Conservation (phyloP, 2,329 filamentous ascomycete genomes). For the Thelonectria olida region DNA sequence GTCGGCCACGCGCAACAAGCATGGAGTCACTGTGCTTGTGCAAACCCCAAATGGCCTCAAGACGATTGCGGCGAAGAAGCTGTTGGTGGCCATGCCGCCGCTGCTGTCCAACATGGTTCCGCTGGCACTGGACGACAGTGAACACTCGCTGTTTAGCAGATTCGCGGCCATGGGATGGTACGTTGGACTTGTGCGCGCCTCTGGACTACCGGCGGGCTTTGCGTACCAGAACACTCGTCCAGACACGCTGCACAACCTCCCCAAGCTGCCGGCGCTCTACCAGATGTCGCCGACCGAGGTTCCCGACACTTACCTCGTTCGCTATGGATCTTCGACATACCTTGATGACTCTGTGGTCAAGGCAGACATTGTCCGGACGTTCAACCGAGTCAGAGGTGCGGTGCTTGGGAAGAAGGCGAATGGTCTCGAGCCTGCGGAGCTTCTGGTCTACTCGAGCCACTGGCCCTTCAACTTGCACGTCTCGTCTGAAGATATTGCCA, state of each 20-base stretch:
- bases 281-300: conserved; percentile 29
- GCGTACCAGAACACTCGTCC: conserved; percentile 29
- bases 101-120: conserved; percentile 21
- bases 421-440: conserved; percentile 5
- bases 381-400: conserved; percentile 20
- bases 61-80: conserved; percentile 21
- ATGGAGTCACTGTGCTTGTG: conserved; percentile 16
- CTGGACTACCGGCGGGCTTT: conserved; percentile 21
- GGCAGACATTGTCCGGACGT: conserved; percentile 24
- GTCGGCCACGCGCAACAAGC: conserved; percentile 10
- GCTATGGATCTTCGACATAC: conserved; percentile 20
- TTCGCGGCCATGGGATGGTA: conserved; percentile 30
- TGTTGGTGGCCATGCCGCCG: conserved; percentile 24
- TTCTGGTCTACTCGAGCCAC: conserved; percentile 28
- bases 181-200: conserved; percentile 24
- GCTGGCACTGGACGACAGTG: conserved; percentile 15
- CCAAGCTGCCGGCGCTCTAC: conserved; percentile 25
- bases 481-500: conserved; percentile 13
- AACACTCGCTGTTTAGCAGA: conserved; percentile 18
- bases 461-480: conserved; percentile 31
- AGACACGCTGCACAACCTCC: conserved; percentile 23
- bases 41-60: conserved; percentile 11
- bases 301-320: conserved; percentile 17
- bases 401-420: not conserved
- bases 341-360: conserved; percentile 12